Conservation (phyloP, 2,329 filamentous ascomycete genomes). For the Xylaria digitata region DNA sequence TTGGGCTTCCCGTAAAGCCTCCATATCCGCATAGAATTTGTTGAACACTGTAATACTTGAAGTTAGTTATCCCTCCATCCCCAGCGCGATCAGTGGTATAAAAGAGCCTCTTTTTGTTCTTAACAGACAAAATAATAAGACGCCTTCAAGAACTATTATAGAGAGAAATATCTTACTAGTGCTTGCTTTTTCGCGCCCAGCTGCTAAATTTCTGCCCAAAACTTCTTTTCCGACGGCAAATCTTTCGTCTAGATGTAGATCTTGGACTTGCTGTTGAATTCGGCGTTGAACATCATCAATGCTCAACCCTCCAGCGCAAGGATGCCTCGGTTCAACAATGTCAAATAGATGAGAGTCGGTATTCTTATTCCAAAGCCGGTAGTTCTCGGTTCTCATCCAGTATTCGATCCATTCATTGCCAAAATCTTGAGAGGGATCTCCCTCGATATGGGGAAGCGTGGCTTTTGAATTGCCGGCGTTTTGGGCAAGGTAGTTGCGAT, state of each 20-base stretch:
- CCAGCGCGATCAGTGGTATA: neutral
- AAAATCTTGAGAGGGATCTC: conserved; percentile 88
- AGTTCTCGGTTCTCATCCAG: conserved; percentile 91
- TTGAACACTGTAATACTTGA: conserved; percentile 69
- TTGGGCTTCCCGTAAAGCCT: conserved; percentile 80
- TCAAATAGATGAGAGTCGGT: conserved; percentile 92
- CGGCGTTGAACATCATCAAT: conserved; percentile 95
- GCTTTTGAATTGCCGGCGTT: conserved; percentile 68
- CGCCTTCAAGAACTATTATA: neutral
- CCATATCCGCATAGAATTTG: conserved; percentile 90
- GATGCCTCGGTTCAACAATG: conserved; percentile 91
- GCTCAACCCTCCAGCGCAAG: conserved; percentile 89
- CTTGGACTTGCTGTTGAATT: conserved; percentile 90
- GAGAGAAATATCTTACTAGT: conserved; percentile 55
- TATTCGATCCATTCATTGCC: conserved; percentile 84
- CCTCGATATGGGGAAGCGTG: conserved; percentile 75
- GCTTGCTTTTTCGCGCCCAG: conserved; percentile 87
- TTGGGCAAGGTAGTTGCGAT: conserved; percentile 74
- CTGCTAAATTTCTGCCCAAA: conserved; percentile 88
- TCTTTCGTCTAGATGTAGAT: conserved; percentile 91
- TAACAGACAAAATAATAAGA: neutral
- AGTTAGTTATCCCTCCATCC: conserved; percentile 15
- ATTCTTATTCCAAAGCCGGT: conserved; percentile 83
- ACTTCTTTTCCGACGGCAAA: conserved; percentile 86
- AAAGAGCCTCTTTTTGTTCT: neutral